Base-by-base conservation (phyloP, 2,329 filamentous ascomycete species). In the Cladosporium sp. region DNA sequence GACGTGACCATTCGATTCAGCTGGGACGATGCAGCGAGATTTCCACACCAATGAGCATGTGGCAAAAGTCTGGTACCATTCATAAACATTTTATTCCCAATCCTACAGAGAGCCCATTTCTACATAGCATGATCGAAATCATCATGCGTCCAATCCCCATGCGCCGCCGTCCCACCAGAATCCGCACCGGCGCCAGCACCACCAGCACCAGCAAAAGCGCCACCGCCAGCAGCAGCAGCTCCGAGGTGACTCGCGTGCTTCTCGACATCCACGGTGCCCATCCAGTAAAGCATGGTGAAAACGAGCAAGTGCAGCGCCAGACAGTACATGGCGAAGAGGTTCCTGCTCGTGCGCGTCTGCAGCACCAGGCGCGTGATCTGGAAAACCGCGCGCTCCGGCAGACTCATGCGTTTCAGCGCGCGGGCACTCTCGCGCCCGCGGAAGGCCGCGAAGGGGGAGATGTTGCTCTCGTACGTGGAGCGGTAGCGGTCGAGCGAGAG, bases 401-500 rank as follows among this genome's bases (percentile, higher is more conserved):
- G 73, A 62, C 85, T 92, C 90, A 99, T 95, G 37, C 91, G 83
- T 64, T 90, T 89, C 69, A 96, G 91, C 1, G 92, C 93, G 42
- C 95, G 79, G 6, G 89, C 86, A 32, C 88, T 91, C 72, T 99
- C 95, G 45, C 92, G 82, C n/a, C 92, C 91, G 39, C 92, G 80
- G 73, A 99, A 99, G 2, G 90, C 90, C 20, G 92, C 91, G 68
- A 99, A 99, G 0, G 93, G 93, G 9, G 90, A 96, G 43, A 99
- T 86, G 64, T 93, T 95, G 37, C 88, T 88, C 72, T 99, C 93
- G 72, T 99, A 99, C 9, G 90, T 89, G 52, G 89, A 86, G 54
- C 88, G 83, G 70, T 99, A 99, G 41, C 90, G 82, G 68, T 96
- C 89, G 3, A 47, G 43, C 11, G 43, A 47, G 15, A 47, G 36